These are phyloP conservation scores for Cenchrus purpureus DNA, from an alignment of 176 grass and related monocot species.

Conservation along the genomic window DNA sequence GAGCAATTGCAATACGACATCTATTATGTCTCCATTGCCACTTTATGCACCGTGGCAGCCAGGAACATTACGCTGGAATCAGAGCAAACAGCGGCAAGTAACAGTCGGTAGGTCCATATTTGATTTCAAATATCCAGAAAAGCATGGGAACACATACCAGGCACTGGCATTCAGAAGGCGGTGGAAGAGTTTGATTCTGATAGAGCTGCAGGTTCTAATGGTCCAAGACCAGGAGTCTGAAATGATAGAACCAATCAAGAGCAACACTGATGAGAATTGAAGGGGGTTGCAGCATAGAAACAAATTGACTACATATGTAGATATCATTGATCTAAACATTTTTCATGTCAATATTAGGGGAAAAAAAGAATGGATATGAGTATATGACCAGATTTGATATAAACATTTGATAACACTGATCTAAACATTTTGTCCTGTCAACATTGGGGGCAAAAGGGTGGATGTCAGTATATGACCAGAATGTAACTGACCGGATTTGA, in stretches of 20 bases:
- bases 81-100: background rate
- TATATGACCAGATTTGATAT: too few species aligned
- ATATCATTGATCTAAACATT: constrained; percentile 10
- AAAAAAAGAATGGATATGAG: background rate
- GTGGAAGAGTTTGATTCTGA: constrained; percentile 30
- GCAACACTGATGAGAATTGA: background rate
- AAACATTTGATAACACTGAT: background rate
- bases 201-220: constrained; percentile 28
- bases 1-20: background rate
- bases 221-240: background rate
- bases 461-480: background rate
- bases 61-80: background rate
- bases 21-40: background rate
- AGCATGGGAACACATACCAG: background rate
- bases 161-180: background rate
- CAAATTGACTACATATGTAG: constrained; percentile 15
- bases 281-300: background rate
- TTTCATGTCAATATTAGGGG: background rate
- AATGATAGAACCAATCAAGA: background rate
- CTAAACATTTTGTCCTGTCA: background rate
- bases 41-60: background rate
- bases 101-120: background rate
- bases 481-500: constrained; percentile 7
- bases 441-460: background rate
- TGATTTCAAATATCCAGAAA: background rate